Percentiles rank a stretch among this genome's conserved stretches.
Conservation (phyloP, 2,329 filamentous ascomycete genomes). For the Gaeumannomyces tritici region DNA sequence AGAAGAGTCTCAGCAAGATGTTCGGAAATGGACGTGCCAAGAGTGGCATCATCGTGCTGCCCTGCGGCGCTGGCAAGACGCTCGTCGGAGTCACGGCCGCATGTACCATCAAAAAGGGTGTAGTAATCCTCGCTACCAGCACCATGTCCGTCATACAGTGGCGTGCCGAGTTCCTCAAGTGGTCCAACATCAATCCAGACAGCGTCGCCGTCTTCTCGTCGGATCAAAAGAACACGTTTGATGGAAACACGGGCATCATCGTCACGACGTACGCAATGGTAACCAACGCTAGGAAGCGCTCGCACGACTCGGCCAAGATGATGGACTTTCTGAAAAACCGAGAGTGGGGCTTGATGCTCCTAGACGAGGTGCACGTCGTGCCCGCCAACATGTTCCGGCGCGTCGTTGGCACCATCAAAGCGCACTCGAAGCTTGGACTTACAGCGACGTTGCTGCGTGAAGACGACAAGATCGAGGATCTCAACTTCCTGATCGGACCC, state of each 20-base stretch:
- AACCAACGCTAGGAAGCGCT: slow-evolving; percentile 70
- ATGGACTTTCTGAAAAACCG: slow-evolving; percentile 83
- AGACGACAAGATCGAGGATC: slow-evolving; percentile 89
- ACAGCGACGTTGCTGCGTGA: slow-evolving; percentile 86
- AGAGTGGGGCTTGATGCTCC: slow-evolving; percentile 90
- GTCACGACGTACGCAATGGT: slow-evolving; percentile 97
- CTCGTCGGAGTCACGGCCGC: slow-evolving; percentile 89
- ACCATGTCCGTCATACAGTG: slow-evolving; percentile 95
- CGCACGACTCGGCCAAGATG: slow-evolving; percentile 86
- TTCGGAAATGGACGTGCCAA: slow-evolving; percentile 92
- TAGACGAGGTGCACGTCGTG: slow-evolving; percentile 93
- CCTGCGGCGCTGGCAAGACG: slow-evolving; percentile 89
- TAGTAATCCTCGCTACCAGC: slow-evolving; percentile 85
- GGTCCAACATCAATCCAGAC: slow-evolving; percentile 83
- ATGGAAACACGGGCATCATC: slow-evolving; percentile 81
- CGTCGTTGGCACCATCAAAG: slow-evolving; percentile 81
- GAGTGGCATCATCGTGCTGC: slow-evolving; percentile 87
- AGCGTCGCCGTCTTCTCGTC: slow-evolving; percentile 93
- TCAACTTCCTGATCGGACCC: slow-evolving; percentile 90
- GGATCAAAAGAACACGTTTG: slow-evolving; percentile 71
- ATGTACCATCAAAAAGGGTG: slow-evolving; percentile 89
- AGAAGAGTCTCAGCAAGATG: slow-evolving; percentile 97
- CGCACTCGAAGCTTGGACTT: slow-evolving; percentile 82
- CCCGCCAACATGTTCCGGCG: slow-evolving; percentile 89
- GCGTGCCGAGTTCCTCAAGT: slow-evolving; percentile 87